Evolutionary conservation across 306 rosid genomes (phyloP), one percentile per base, ranked within the genome.

Genomic region (Medicago ruthenica): DNA sequence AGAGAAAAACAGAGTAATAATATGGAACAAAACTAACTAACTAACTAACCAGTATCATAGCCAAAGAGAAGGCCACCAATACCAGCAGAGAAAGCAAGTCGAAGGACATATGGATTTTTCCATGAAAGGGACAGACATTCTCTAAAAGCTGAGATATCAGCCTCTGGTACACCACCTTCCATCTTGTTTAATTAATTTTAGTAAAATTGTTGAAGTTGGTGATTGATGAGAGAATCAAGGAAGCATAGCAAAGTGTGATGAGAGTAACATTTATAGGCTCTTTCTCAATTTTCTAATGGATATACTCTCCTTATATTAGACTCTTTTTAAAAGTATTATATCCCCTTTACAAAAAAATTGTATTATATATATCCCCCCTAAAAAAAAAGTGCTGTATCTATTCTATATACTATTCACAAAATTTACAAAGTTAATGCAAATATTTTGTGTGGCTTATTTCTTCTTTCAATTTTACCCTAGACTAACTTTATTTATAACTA

Each of bases 61-160:
- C 87, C 87, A 60, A 83, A 83, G 37, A 83, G 87, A 54, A 83
- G 50, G 2, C 87, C 87, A 41, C 87, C 87, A 22, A 83, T 80
- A 59, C 87, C 87, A 67, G 84, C 84, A 51, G 87, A 70, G 44
- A 83, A 83, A 66, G 84, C 84, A 21, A 83, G 87, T 0, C 71
- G 76, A 22, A 83, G 80, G 58, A 83, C 84, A 12, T 70, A 83
- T 31, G 87, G 87, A 17, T 83, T 83, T 64, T 76, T 79, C 73
- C 73, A 71, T 31, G 87, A 76, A 0, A 83, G 82, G 50, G 87
- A 71, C 14, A 83, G 18, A 7, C 84, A 83, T 50, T 67, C 82
- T 71, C 82, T 76, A 63, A 83, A 83, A 60, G 84, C 87, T 15
- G 84, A 80, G 1, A 36, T 47, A 60, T 83, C 82, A 15, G 75